These are phyloP conservation scores for Chlamydomonas sphaeroides DNA, from an alignment of 139 green algal species.

Conservation along the genomic window DNA sequence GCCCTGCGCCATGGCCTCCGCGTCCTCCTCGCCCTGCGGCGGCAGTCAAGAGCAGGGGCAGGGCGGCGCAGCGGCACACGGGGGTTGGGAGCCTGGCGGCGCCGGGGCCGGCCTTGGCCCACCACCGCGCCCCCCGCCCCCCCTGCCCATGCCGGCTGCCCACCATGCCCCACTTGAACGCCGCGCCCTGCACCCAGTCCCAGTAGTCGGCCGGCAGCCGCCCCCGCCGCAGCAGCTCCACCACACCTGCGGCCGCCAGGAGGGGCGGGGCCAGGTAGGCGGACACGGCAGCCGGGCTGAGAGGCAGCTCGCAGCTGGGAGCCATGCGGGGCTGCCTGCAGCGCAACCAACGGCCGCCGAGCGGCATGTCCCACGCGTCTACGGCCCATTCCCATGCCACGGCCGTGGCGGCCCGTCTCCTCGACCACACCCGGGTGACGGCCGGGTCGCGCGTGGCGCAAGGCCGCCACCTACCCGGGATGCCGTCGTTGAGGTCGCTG, in stretches of 20 bases:
- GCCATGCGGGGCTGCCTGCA: too few relatives aligned
- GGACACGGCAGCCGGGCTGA: too few relatives aligned
- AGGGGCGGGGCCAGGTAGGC: too few relatives aligned
- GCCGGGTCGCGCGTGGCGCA: neutral
- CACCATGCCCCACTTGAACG: conserved; percentile 76
- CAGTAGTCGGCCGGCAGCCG: conserved; percentile 73
- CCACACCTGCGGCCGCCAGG: conserved; percentile 70
- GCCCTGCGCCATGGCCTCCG: conserved; percentile 16
- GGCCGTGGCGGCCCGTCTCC: too few relatives aligned
- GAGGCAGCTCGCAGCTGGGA: too few relatives aligned
- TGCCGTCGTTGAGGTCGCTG: conserved; percentile 87
- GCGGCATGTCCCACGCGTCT: too few relatives aligned
- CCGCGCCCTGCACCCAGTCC: conserved; percentile 81
- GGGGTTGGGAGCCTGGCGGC: too few relatives aligned
- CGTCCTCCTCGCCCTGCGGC: conserved; percentile 46
- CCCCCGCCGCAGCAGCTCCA: conserved; percentile 83
- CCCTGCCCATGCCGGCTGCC: conserved; percentile 8
- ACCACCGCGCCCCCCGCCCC: conserved; percentile 32
- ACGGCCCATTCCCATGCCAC: too few relatives aligned
- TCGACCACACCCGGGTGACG: too few relatives aligned
- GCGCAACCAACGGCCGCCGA: too few relatives aligned
- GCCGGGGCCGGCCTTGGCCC: neutral
- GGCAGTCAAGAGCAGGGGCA: too few relatives aligned
- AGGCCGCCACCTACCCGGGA: conserved; percentile 63
- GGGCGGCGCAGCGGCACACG: too few relatives aligned